Conservation (phyloP, 192 early-diverging fungal genomes). For the Spinellus fusiger region DNA sequence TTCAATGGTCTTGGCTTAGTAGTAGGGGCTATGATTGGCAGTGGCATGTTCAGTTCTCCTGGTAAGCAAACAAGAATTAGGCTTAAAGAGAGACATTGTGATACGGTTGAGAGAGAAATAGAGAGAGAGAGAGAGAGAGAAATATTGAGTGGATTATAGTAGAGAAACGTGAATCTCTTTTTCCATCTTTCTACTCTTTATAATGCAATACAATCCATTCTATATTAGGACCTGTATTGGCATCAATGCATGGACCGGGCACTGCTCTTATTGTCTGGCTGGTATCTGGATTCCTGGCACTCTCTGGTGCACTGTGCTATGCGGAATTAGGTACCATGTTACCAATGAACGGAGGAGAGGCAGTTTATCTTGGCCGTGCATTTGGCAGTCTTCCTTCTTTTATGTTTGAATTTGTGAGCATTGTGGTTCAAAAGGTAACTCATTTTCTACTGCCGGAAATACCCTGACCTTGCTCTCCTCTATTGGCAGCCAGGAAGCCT, state of each 20-base stretch:
- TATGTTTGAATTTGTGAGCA: constrained; percentile 67
- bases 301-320: constrained; percentile 81
- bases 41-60: constrained; percentile 78
- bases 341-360: constrained; percentile 82
- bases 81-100: neutral
- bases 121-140: too few species aligned
- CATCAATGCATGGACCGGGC: constrained; percentile 56
- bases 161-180: too few species aligned
- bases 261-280: constrained; percentile 75
- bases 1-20: constrained; percentile 65
- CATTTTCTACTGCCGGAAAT: constrained; percentile 1
- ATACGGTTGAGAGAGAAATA: neutral
- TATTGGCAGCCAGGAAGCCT: constrained; percentile 51
- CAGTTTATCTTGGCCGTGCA: constrained; percentile 76
- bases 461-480: neutral
- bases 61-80: constrained; percentile 18
- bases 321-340: constrained; percentile 87
- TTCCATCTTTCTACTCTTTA: neutral
- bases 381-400: constrained; percentile 68
- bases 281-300: constrained; percentile 65
- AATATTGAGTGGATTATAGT: too few species aligned
- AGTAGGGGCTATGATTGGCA: constrained; percentile 72
- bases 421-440: constrained; percentile 49
- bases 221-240: constrained; percentile 47
- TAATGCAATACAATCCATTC: neutral